A percentile compares a stretch with the other conserved stretches of the same genome.
phyloP scores from a whole-genome alignment of 1,139 yeast species.

The Pichia sp. region DNA sequence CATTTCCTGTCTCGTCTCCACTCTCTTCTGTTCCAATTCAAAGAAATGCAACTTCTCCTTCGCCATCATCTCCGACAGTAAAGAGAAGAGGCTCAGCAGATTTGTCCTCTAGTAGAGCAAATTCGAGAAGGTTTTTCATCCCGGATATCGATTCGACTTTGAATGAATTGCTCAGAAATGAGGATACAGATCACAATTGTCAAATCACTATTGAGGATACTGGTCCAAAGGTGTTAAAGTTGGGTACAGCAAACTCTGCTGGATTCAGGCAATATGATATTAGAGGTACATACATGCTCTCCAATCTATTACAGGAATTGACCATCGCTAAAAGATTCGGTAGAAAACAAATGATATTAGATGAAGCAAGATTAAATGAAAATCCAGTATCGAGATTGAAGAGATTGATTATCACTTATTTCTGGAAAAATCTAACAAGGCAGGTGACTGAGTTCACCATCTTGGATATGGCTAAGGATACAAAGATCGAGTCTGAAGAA shows the following conservation, averaged over 20 bases:
- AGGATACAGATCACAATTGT: slow-evolving; percentile 80
- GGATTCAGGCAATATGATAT: slow-evolving; percentile 70
- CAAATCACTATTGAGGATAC: slow-evolving; percentile 91
- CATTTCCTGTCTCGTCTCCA: too few species aligned
- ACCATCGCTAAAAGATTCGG: slow-evolving; percentile 83
- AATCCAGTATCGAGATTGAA: slow-evolving; percentile 79
- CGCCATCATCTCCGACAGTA: slow-evolving; percentile 12
- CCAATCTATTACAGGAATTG: slow-evolving; percentile 81
- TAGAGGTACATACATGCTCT: slow-evolving; percentile 87
- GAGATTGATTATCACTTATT: slow-evolving; percentile 66
- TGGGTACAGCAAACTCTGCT: slow-evolving; percentile 80
- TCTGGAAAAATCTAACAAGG: slow-evolving; percentile 80
- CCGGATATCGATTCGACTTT: slow-evolving; percentile 71
- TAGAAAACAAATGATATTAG: slow-evolving; percentile 66
- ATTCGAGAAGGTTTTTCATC: slow-evolving; percentile 57
- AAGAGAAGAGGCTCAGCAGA: slow-evolving; percentile 65
- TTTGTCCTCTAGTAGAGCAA: slow-evolving; percentile 34
- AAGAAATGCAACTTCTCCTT: slow-evolving; percentile 4
- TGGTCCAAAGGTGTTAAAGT: slow-evolving; percentile 81
- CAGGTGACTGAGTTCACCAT: slow-evolving; percentile 54
- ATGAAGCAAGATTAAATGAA: slow-evolving; percentile 78
- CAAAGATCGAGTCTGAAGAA: slow-evolving; percentile 62
- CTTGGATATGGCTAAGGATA: slow-evolving; percentile 70
- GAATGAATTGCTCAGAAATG: slow-evolving; percentile 59
- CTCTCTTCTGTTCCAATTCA: background rate